Evolutionary conservation across 441 rosid genomes (phyloP).

Genomic region (Macaranga tanarius): DNA sequence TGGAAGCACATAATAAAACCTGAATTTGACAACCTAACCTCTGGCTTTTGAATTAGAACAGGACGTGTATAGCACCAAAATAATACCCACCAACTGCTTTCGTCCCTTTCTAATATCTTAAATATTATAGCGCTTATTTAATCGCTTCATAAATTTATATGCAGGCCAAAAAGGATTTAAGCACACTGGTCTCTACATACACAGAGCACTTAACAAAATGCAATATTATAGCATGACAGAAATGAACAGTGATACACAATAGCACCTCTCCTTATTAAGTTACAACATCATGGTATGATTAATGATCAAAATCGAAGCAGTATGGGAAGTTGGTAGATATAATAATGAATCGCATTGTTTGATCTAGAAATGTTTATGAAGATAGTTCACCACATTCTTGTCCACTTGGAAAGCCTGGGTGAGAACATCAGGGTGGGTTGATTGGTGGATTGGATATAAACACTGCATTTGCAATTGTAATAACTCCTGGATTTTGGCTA

Average conservation of each 20-base stretch:
- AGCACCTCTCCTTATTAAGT: background rate
- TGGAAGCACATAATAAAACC: conserved; percentile 1
- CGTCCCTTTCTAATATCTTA: no score
- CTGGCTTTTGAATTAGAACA: background rate
- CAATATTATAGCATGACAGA: background rate
- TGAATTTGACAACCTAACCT: conserved; percentile 5
- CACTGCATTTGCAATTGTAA: background rate
- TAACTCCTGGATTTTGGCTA: background rate
- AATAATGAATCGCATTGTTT: no score
- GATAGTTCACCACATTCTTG: background rate
- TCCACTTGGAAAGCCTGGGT: background rate
- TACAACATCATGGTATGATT: background rate
- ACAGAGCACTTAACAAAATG: no score
- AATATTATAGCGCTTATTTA: no score
- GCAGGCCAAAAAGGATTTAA: no score
- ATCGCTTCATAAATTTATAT: no score
- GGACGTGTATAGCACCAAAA: no score
- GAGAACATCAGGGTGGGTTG: background rate
- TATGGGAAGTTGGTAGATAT: background rate
- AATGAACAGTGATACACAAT: background rate
- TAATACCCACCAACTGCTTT: no score
- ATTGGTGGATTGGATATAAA: background rate
- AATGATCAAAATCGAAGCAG: no score
- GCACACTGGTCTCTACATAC: no score
- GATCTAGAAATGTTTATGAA: background rate